A percentile compares a stretch with the other conserved stretches of the same genome.
Evolutionary conservation across 2,329 filamentous ascomycete species (phyloP).

Genomic region (Geosmithia putterillii): DNA sequence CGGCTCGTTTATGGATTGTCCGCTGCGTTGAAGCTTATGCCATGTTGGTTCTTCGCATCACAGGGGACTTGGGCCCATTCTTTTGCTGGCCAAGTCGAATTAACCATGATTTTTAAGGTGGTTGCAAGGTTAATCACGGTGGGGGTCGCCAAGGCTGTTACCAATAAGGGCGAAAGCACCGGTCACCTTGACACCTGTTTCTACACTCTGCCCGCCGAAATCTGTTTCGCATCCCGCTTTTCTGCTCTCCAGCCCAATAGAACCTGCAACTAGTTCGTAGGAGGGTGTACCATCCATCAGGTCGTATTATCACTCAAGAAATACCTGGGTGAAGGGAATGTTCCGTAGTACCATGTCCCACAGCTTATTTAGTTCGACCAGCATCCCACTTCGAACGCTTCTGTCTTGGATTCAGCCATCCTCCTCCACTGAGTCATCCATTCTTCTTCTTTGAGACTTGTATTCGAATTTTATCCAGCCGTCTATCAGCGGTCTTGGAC

Average conservation of each 20-base stretch:
- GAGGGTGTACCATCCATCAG: too few relatives aligned
- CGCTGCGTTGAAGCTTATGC: neutral
- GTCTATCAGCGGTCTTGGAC: neutral
- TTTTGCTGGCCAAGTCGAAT: neutral
- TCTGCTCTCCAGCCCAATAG: too few relatives aligned
- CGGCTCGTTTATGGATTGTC: neutral
- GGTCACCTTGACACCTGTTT: neutral
- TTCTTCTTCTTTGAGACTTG: neutral
- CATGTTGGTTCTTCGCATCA: neutral
- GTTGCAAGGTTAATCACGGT: neutral
- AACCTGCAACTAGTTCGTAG: too few relatives aligned
- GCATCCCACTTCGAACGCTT: neutral
- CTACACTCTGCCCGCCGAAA: neutral
- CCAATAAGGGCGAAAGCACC: neutral
- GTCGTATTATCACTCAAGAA: too few relatives aligned
- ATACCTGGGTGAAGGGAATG: too few relatives aligned
- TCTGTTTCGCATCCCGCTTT: too few relatives aligned
- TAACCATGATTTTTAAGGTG: neutral
- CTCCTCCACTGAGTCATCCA: neutral
- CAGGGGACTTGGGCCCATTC: neutral
- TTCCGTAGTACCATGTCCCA: too few relatives aligned
- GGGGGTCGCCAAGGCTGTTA: neutral
- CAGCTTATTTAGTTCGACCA: neutral
- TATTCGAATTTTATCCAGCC: neutral
- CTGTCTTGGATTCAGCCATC: neutral